Base-by-base conservation (phyloP, 129 eudicot genomes). In the Flaveria sonorensis region DNA sequence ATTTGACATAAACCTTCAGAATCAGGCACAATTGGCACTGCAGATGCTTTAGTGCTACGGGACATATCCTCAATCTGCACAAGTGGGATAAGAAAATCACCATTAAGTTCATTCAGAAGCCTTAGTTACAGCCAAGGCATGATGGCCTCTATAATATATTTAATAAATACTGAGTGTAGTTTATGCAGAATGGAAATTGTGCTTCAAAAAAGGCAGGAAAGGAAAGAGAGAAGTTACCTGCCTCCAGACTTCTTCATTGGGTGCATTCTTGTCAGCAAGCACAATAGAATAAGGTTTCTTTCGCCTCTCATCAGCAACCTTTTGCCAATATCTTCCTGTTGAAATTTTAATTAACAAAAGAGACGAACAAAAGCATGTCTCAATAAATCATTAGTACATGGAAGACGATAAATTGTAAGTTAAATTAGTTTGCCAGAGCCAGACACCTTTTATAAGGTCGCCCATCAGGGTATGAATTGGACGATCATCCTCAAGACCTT, bases 221-320 rank as follows among this genome's bases (percentile, higher is more conserved):
- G 12, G 71, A 70, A 1, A 36, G 71, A 42, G 32, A n/a, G 71
- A 72, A 36, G 32, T 87, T 69, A 94, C 98, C 98, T 84, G 96
- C 77, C 81, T 85, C 98, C 98, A 94, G 51, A 94, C 98, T 83
- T 94, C 98, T 86, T 89, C 97, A 82, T 94, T 94, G 42, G 98
- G 98, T 72, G 98, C 98, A 86, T 94, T 94, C 86, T 94, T 94
- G 92, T 94, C 98, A 61, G 98, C 98, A 77, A 94, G 97, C 74
- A 94, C 76, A 51, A 94, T 89, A 24, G 96, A 91, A 71, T 84
- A 85, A 45, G 97, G 96, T 75, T 85, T 94, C 79, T 60, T 94
- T 59, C 86, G 77, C 69, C 90, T 85, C 64, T 84, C 91, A 18
- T 91, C 96, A 40, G 91, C 91, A 81, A 94, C 77, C 75, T 82